A percentile compares a stretch with the other conserved stretches of the same genome.
Conservation (phyloP, 2,329 filamentous ascomycete genomes). For the Orbilia blumenaviensis region DNA sequence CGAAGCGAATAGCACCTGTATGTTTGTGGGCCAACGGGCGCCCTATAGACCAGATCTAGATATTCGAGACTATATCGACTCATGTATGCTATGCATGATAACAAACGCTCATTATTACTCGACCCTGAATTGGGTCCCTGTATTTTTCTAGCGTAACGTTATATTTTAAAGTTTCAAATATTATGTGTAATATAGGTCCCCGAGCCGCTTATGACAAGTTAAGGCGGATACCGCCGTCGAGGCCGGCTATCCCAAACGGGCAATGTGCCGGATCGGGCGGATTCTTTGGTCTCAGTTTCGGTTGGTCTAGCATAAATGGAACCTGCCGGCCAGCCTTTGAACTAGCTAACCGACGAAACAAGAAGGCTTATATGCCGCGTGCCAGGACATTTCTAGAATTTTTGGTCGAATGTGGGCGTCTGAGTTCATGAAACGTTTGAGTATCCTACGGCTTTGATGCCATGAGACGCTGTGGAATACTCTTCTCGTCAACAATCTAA, state of each 20-base stretch:
- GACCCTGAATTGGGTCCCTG: too few species aligned
- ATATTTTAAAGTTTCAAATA: conserved; percentile 13
- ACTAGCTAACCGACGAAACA: background rate
- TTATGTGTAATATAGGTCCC: too few species aligned
- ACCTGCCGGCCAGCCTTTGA: background rate
- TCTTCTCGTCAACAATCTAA: background rate
- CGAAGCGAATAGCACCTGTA: too few species aligned
- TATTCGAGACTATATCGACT: too few species aligned
- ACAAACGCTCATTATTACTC: background rate
- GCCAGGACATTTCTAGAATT: background rate
- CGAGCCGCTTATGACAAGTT: background rate
- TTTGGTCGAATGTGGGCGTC: too few species aligned
- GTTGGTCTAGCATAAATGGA: background rate
- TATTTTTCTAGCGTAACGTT: background rate
- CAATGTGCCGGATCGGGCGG: background rate
- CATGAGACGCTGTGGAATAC: background rate
- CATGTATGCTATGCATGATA: too few species aligned
- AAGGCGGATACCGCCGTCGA: background rate
- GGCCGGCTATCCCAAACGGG: background rate
- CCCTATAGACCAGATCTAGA: too few species aligned
- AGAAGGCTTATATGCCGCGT: background rate
- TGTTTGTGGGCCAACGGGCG: too few species aligned
- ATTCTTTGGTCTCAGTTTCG: background rate
- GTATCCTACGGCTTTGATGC: too few species aligned
- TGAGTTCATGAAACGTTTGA: too few species aligned